Evolutionary conservation across 2,329 filamentous ascomycete genomes (phyloP), one percentile per base, ranked within the genome.

Genomic region (Phaeophleospora eucalypticola): DNA sequence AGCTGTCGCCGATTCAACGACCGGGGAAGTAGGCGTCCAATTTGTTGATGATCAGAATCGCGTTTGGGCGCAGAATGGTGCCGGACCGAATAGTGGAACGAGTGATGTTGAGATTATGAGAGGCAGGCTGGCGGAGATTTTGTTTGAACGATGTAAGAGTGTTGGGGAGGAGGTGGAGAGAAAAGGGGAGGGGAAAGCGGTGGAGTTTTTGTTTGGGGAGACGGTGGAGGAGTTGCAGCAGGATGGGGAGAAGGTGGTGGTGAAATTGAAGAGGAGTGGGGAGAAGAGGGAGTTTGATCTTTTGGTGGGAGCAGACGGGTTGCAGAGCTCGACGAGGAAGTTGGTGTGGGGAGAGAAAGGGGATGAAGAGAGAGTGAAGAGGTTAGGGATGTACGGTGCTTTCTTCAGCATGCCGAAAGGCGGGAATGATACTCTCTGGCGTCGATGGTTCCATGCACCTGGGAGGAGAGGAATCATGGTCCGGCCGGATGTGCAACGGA

Each of bases 91-190:
- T 3, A 59, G 54, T n/a, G 54, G 53, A 4, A 64, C 63, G n/a
- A 57, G 55, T 34, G 62, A 65, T 39, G 53, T 64, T 17, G 64
- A 66, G 47, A 64, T 66, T 35, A 41, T 65, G 48, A 41, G 64
- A 14, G 62, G 62, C 4, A 43, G 51, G 7, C 46, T 66, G 14
- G 61, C 57, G 3, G 40, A 57, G 9, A 47, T 64, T 14, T 49
- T 57, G 4, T 57, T 55, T 20, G 33, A 53, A 19, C 48, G 56
- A 12, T 58, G 57, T 29, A 45, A 48, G 36, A 43, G 49, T 17
- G 27, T 59, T 2, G 58, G 58, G 17, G 42, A 54, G 4, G 49
- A 54, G n/a, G 56, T 58, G 8, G 18, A 55, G 27, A 44, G 9
- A 20, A 24, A 43, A n/a, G 62, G 62, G 14, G n/a, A n/a, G n/a